phyloP scores from a whole-genome alignment of 208 protist genomes.

The Plasmodiophora brassicae region DNA sequence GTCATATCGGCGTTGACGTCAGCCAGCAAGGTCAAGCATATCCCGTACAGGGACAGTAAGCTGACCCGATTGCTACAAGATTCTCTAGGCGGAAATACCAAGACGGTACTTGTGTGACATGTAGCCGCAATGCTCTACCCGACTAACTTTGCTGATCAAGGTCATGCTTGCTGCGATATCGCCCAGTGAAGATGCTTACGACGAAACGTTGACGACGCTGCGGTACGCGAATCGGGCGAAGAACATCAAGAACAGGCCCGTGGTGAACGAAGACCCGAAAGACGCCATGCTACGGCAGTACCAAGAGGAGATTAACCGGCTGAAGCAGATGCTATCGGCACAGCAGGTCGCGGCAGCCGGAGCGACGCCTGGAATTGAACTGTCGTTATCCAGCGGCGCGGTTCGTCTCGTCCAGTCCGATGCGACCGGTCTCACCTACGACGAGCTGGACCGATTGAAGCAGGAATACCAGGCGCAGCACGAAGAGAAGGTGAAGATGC shows the following conservation, averaged over 20 bases:
- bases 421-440: neutral
- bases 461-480: conserved; percentile 21
- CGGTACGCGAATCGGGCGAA: conserved; percentile 55
- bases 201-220: conserved; percentile 55
- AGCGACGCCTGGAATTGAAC: neutral
- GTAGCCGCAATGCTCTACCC: no score
- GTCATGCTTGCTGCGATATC: conserved; percentile 61
- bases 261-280: conserved; percentile 75
- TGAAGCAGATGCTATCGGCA: conserved; percentile 11
- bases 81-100: conserved; percentile 54
- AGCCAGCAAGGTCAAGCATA: conserved; percentile 54
- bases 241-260: conserved; percentile 57
- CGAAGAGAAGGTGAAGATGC: neutral
- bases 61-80: conserved; percentile 62
- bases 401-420: no score
- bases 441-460: conserved; percentile 12
- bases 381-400: neutral
- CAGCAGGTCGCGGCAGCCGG: neutral
- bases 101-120: no score
- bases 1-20: conserved; percentile 47
- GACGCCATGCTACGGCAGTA: conserved; percentile 71
- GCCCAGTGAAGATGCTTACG: conserved; percentile 54
- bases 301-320: conserved; percentile 56
- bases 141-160: no score
- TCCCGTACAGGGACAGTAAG: conserved; percentile 66